Conservation (phyloP, 805 yeast genomes). For the Ogataea corticis region DNA sequence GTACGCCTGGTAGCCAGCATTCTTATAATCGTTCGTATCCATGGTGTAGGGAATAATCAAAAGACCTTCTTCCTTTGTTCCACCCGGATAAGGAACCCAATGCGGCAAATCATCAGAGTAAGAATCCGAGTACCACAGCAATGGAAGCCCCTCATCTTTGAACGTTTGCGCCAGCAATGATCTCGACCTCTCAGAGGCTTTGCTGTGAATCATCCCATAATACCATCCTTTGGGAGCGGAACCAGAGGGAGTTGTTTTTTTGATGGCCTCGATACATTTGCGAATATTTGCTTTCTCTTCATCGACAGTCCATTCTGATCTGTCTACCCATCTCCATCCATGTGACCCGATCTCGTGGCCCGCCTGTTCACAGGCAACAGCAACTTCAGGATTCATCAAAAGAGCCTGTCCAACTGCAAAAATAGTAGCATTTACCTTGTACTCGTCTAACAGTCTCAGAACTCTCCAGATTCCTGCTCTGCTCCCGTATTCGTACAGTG, state of each 20-base stretch:
- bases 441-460: constrained; percentile 34
- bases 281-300: constrained; percentile 35
- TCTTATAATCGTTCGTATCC: constrained; percentile 30
- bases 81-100: constrained; percentile 31
- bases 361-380: constrained; percentile 34
- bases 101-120: constrained; percentile 40
- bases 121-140: constrained; percentile 37
- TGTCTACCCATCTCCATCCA: constrained; percentile 40
- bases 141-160: constrained; percentile 31
- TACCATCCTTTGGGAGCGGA: constrained; percentile 39
- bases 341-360: constrained; percentile 42
- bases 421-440: constrained; percentile 33
- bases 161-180: constrained; percentile 16
- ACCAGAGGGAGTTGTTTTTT: constrained; percentile 31
- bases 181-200: constrained; percentile 31
- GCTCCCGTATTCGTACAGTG: constrained; percentile 21
- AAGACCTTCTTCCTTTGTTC: constrained; percentile 24
- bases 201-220: constrained; percentile 32
- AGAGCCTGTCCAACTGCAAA: constrained; percentile 43
- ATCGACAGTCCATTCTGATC: constrained; percentile 31
- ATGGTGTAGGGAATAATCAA: constrained; percentile 30
- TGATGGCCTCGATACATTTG: constrained; percentile 31
- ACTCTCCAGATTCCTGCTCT: constrained; percentile 26
- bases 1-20: constrained; percentile 26
- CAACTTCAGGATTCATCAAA: constrained; percentile 35